Conservation (phyloP, 1,284 basidiomycete species). For the Volvariella surrecta region DNA sequence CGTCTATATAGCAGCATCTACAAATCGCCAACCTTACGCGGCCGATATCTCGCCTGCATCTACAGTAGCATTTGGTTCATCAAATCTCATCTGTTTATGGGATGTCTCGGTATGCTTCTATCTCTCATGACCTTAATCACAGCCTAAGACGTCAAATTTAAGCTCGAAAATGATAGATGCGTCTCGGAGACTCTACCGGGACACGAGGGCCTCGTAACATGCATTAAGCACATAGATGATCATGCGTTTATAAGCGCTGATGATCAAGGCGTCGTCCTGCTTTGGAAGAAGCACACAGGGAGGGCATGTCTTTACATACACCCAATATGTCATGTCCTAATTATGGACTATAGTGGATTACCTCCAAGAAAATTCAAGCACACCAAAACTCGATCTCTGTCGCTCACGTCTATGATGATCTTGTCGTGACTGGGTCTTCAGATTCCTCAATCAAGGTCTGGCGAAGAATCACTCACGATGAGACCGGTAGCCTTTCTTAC, state of each 20-base stretch:
- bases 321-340: conserved; percentile 9
- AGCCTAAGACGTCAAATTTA: too few relatives aligned
- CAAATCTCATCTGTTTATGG: conserved; percentile 77
- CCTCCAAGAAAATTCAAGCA: conserved; percentile 36
- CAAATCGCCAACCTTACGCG: conserved; percentile 68
- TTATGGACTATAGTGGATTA: conserved; percentile 42
- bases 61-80: conserved; percentile 71
- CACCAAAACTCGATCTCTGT: conserved; percentile 66
- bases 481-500: too few relatives aligned
- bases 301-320: conserved; percentile 18
- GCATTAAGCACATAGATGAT: conserved; percentile 53
- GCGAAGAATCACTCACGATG: too few relatives aligned
- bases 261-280: conserved; percentile 52
- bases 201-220: conserved; percentile 71
- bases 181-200: conserved; percentile 66
- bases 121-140: conserved; percentile 14
- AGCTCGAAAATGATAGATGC: conserved; percentile 46
- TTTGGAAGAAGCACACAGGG: conserved; percentile 45
- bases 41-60: conserved; percentile 49
- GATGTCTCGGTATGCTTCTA: conserved; percentile 34
- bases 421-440: conserved; percentile 71
- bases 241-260: conserved; percentile 62
- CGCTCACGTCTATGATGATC: conserved; percentile 37
- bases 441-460: conserved; percentile 74
- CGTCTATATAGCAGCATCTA: conserved; percentile 73